A percentile compares a stretch with the other conserved stretches of the same genome.
Evolutionary conservation across 768 basidiomycete species (phyloP).

Genomic region (Serendipita sp.): DNA sequence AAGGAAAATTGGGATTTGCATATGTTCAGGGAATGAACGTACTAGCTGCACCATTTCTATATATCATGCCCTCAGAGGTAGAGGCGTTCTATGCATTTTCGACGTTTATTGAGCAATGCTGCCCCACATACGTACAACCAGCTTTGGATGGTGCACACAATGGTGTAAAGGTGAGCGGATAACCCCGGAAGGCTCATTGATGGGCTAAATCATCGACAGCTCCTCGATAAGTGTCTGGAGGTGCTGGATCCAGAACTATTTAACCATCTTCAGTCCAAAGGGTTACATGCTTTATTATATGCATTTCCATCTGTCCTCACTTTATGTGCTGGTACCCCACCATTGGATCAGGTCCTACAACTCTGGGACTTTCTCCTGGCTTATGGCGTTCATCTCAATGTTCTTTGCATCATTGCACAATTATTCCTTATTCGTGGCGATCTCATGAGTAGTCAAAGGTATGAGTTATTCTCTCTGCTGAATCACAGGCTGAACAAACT

Average conservation of each 20-base stretch:
- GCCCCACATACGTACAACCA: slow-evolving; percentile 93
- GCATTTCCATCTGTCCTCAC: slow-evolving; percentile 95
- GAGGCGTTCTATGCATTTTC: slow-evolving; percentile 97
- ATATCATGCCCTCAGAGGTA: slow-evolving; percentile 93
- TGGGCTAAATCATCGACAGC: slow-evolving; percentile 28
- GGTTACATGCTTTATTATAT: slow-evolving; percentile 88
- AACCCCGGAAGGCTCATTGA: neutral
- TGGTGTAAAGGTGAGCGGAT: slow-evolving; percentile 59
- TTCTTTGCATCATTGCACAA: slow-evolving; percentile 94
- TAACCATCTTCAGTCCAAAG: slow-evolving; percentile 67
- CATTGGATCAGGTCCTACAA: slow-evolving; percentile 82
- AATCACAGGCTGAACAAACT: slow-evolving; percentile 2
- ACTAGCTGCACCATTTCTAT: slow-evolving; percentile 91
- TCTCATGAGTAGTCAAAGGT: slow-evolving; percentile 80
- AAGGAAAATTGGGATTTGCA: slow-evolving; percentile 74
- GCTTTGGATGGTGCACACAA: slow-evolving; percentile 91
- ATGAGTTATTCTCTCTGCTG: slow-evolving; percentile 11
- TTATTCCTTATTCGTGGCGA: slow-evolving; percentile 78
- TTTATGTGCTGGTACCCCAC: slow-evolving; percentile 91
- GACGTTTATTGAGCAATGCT: slow-evolving; percentile 86
- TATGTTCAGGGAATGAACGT: slow-evolving; percentile 99
- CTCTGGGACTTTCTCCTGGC: slow-evolving; percentile 97
- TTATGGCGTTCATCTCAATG: slow-evolving; percentile 91
- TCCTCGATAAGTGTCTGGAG: slow-evolving; percentile 81
- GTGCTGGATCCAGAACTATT: slow-evolving; percentile 82